Evolutionary conservation across 2,329 filamentous ascomycete genomes (phyloP), one percentile per base, ranked within the genome.

Genomic region (Hirsutella thompsonii): DNA sequence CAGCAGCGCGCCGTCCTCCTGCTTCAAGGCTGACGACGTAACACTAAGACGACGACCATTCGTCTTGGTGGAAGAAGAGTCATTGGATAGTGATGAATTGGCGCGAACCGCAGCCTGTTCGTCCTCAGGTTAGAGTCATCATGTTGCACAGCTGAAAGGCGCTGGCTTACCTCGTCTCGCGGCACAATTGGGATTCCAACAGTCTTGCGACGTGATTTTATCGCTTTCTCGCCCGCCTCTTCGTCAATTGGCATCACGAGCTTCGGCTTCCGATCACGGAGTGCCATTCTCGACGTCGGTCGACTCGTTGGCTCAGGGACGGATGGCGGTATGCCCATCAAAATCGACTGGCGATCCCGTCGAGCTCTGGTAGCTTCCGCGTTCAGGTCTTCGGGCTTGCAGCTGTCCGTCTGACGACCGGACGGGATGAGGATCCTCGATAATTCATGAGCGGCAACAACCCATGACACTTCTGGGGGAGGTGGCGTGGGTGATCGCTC

Each of bases 391-490:
- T 93, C 84, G 8, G 80, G 72, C 26, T 69, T 81, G 59, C 74
- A 86, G 61, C 88, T 94, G 40, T 70, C 71, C 0, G 83, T 88
- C 50, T 87, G 77, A 3, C 88, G 75, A 48, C 82, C 72, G 0
- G 68, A 69, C 0, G 90, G 92, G 42, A 95, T 83, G 19, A 96
- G 72, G 4, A 93, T 59, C 55, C 85, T 88, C 52, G 79, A 84
- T 11, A 96, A 65, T 55, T 94, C 88, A 51, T 86, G 76, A 0
- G 85, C 75, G n/a, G 89, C 88, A 21, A 82, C 74, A 0, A 81
- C 75, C 92, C 90, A 96, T 35, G 84, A 74, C 1, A 96, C 81
- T 36, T 89, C 83, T 3, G 89, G 87, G 1, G 82, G 75, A 8
- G 85, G 84, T 1, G 82, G 81, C 3, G 79, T 76, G 3, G 75